Conservation (phyloP, 179 eudicot genomes). For the Nepenthes alata region DNA sequence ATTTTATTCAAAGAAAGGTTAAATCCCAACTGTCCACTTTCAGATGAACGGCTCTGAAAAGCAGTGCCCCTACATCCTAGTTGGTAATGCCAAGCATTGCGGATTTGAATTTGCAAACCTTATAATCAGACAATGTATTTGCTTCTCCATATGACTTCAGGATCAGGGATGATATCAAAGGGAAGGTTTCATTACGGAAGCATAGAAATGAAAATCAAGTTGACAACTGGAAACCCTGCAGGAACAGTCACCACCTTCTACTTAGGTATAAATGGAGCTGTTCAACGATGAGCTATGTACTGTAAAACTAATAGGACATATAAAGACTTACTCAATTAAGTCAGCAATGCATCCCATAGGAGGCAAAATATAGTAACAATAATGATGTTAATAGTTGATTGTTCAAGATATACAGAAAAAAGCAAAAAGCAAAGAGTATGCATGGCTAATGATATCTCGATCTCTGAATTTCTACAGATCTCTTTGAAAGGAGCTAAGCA, state of each 20-base stretch:
- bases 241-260: conserved; percentile 65
- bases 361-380: background rate
- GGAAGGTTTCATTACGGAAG: conserved; percentile 40
- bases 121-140: too few relatives aligned
- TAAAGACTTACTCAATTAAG: background rate
- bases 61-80: too few relatives aligned
- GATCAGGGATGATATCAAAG: conserved; percentile 42
- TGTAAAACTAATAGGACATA: too few relatives aligned
- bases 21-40: too few relatives aligned
- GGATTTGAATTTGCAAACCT: too few relatives aligned
- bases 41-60: too few relatives aligned
- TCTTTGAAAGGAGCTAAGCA: conserved; percentile 34
- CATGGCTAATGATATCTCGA: background rate
- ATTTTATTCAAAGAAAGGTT: too few relatives aligned
- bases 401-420: too few relatives aligned
- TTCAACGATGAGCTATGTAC: too few relatives aligned
- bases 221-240: conserved; percentile 45
- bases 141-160: conserved; percentile 14
- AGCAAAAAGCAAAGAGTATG: too few relatives aligned
- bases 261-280: conserved; percentile 23
- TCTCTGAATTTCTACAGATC: conserved; percentile 21
- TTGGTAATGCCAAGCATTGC: too few relatives aligned
- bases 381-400: background rate
- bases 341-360: background rate
- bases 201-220: conserved; percentile 42